A percentile compares a stretch with the other conserved stretches of the same genome.
Evolutionary conservation across 176 grass and related monocot species (phyloP).

Genomic region (Pontederia paniculata): DNA sequence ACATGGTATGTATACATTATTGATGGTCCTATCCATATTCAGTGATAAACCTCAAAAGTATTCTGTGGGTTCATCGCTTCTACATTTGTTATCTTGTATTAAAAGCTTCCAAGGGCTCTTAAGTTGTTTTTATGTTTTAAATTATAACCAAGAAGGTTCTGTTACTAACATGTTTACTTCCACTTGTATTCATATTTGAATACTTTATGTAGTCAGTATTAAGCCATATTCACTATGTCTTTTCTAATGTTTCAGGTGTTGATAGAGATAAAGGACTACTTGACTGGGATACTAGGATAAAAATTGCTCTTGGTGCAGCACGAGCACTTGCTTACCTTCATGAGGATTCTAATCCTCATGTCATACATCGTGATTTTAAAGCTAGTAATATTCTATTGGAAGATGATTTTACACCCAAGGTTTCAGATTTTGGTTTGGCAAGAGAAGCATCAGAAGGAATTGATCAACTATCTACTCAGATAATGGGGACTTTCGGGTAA

Average conservation of each 20-base stretch:
- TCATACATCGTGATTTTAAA: slow-evolving; percentile 31
- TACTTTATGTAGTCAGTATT: not conserved
- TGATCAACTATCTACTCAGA: slow-evolving; percentile 23
- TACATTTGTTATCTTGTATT: not conserved
- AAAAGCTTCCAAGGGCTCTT: too few species aligned
- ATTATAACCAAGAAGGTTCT: too few species aligned
- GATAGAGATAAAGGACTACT: slow-evolving; percentile 12
- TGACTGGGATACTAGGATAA: slow-evolving; percentile 25
- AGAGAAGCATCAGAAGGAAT: slow-evolving; percentile 24
- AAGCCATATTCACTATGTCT: not conserved
- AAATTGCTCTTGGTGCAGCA: slow-evolving; percentile 26
- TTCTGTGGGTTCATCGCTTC: not conserved
- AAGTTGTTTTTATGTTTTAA: too few species aligned
- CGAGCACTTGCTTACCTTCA: slow-evolving; percentile 23
- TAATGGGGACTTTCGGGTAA: slow-evolving; percentile 31
- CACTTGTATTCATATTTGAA: not conserved
- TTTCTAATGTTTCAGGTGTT: slow-evolving; percentile 5
- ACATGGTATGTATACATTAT: slow-evolving; percentile 52
- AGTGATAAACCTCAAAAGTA: not conserved
- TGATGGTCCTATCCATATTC: not conserved
- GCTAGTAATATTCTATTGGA: slow-evolving; percentile 26
- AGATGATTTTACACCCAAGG: slow-evolving; percentile 25
- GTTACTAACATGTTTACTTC: not conserved
- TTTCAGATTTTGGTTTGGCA: slow-evolving; percentile 28
- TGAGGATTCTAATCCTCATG: slow-evolving; percentile 24